phyloP scores from a whole-genome alignment of 1,284 basidiomycete species.

The Omphalotus olearius region DNA sequence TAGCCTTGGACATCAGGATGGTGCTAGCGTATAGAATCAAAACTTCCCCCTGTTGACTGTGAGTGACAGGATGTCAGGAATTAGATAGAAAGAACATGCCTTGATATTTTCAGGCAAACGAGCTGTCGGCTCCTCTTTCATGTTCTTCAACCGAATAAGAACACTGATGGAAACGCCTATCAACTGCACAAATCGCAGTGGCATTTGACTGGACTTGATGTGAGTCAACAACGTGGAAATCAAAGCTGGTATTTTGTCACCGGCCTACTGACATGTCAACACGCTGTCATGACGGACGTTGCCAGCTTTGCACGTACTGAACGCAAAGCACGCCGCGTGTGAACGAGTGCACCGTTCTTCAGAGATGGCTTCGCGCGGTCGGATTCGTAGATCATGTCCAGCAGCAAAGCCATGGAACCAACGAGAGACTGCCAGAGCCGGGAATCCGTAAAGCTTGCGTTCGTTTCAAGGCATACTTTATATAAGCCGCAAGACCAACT shows the following conservation, averaged over 20 bases:
- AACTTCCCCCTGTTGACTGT: conserved; percentile 43
- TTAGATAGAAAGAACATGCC: conserved; percentile 25
- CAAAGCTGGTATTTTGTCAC: conserved; percentile 40
- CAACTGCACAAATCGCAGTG: conserved; percentile 47
- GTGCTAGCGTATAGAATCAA: conserved; percentile 46
- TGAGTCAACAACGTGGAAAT: conserved; percentile 46
- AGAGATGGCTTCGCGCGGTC: conserved; percentile 54
- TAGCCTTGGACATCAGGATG: conserved; percentile 55
- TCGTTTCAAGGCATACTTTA: conserved; percentile 39
- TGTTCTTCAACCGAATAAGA: conserved; percentile 51
- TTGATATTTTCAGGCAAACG: conserved; percentile 41
- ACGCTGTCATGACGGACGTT: not conserved
- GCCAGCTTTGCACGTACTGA: conserved; percentile 36
- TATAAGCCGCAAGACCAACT: conserved; percentile 74
- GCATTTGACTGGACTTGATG: conserved; percentile 44
- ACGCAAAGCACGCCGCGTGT: conserved; percentile 60
- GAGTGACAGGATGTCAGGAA: not conserved
- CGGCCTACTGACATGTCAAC: conserved; percentile 31
- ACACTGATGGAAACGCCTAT: conserved; percentile 63
- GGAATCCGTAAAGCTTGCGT: conserved; percentile 40
- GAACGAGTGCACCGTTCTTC: conserved; percentile 55
- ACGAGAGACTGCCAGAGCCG: conserved; percentile 48
- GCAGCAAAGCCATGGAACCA: conserved; percentile 48
- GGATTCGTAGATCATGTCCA: conserved; percentile 54
- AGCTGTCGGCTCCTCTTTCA: conserved; percentile 37